Base-by-base conservation (phyloP, 1,284 basidiomycete genomes). In the Entoloma clypeatum region DNA sequence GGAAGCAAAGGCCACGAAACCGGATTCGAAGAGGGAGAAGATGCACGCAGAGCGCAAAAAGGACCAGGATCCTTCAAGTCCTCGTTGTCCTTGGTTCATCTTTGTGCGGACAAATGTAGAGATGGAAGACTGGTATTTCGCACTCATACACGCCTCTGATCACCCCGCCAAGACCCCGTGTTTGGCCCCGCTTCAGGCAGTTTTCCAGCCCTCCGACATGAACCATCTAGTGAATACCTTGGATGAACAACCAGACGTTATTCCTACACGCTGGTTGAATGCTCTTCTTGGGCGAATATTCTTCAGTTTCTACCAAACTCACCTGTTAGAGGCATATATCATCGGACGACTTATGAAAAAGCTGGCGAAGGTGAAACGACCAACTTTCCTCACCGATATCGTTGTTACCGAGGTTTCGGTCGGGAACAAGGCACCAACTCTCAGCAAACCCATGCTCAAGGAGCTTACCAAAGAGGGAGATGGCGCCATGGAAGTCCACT, bases 401-500 rank as follows among this genome's bases (percentile, higher is more conserved):
- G 74, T 81, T 27, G 89, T 98, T 18, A 84, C 82, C 17, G 88
- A 95, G 51, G 93, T 96, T 39, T 87, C 89, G 34, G 81, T 97
- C 26, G 95, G 95, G 7, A 80, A 83, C 50, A 81, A 73, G 25
- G 77, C 90, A 0, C 92, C 88, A 9, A 86, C 81, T 43, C 72
- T 95, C 47, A 90, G 86, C 69, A 93, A 95, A 52, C 95, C 95
- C 1, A 97, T 98, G 93, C 74, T 99, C 44, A 98, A 98, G 67
- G 89, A 95, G 53, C 77, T 97, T 40, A 94, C 90, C 1, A 82
- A 83, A 47, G 90, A 95, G 48, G 95, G 96, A 13, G 89, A 95
- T 50, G 90, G 92, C 0, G 77, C 88, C 7, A 75, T 98, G 60
- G 93, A 97, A 55, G 78, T 94, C 6, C 85, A 88, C 47, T 61